Evolutionary conservation across 2,329 filamentous ascomycete genomes (phyloP), one percentile per base, ranked within the genome.

Genomic region (Bipolaris bicolor): DNA sequence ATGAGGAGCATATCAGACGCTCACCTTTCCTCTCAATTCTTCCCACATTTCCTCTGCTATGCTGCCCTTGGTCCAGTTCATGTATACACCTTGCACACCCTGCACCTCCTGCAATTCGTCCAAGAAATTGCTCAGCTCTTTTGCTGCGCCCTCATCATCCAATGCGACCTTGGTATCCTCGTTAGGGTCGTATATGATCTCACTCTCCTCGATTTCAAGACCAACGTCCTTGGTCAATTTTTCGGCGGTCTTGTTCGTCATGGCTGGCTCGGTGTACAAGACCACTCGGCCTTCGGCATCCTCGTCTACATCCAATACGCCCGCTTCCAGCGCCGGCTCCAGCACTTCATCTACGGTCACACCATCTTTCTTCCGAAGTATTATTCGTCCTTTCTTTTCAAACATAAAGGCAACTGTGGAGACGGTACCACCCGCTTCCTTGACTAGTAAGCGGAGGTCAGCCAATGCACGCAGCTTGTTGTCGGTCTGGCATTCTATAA

Each of bases 401-500:
- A 99, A 99, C 68, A 96, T 83, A 77, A 94, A 98, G 7, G 86
- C 86, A 11, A 91, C 92, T 0, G 92, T 86, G 6, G 90, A 89
- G 2, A 86, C 79, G 2, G 82, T 85, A 5, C 89, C 95, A 16
- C 88, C 89, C 49, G 83, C 79, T 57, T 88, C 86, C 74, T 92
- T 96, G 52, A 96, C 82, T 2, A 90, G 78, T 48, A 82, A 70
- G 52, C 90, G 86, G 49, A 98, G 76, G 52, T 96, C 90, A 68
- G 90, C 86, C 45, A 96, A 76, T 7, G 88, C 86, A 31, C 91
- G 86, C 39, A 83, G 82, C 75, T 90, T 92, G 75, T 86, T 92
- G 68, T 97, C 93, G 4, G 92, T 94, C 76, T 95, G 89, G 67
- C 89, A 87, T 67, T 97, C 92, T 70, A 97, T 85, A 10, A 98